Conservation (phyloP, 2,329 filamentous ascomycete species). For the Alternaria novae-zelandiae region DNA sequence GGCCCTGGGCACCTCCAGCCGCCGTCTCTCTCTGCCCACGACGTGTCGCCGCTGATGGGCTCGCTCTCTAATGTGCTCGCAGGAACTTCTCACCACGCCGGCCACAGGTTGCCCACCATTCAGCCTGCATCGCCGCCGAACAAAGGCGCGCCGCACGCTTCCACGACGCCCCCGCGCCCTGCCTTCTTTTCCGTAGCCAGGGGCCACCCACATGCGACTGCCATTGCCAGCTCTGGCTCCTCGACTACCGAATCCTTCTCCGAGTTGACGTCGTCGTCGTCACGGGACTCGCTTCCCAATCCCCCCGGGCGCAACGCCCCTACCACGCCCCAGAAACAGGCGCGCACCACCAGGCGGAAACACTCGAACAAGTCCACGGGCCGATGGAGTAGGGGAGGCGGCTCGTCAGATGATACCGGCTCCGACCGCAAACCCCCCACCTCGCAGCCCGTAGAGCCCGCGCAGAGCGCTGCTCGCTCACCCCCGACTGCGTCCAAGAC, state of each 20-base stretch:
- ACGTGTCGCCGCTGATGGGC: conserved; percentile 15
- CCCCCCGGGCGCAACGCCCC: conserved; percentile 29
- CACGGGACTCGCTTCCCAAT: conserved; percentile 36
- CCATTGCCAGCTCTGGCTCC: conserved; percentile 32
- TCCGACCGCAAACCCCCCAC: conserved; percentile 31
- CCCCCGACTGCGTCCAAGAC: conserved; percentile 27
- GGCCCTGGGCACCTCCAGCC: conserved; percentile 19
- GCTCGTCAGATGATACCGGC: conserved; percentile 38
- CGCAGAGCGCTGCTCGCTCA: conserved; percentile 21
- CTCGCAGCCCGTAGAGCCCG: conserved; percentile 24
- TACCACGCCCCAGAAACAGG: conserved; percentile 36
- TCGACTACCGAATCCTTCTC: conserved; percentile 31
- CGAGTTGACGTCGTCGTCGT: conserved; percentile 42
- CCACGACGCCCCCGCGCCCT: conserved; percentile 19
- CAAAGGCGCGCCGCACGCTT: conserved; percentile 35
- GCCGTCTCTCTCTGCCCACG: conserved; percentile 11
- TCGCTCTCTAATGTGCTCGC: conserved; percentile 31
- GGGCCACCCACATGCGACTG: conserved; percentile 36
- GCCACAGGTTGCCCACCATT: conserved; percentile 33
- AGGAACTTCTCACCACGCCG: conserved; percentile 23
- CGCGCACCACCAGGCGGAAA: conserved; percentile 34
- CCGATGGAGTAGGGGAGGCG: conserved; percentile 41
- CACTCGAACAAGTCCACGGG: conserved; percentile 31
- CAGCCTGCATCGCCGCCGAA: conserved; percentile 31
- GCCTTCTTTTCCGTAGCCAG: conserved; percentile 15